Conservation (phyloP, 2,329 filamentous ascomycete genomes). For the Phaeosphaeria sp. region DNA sequence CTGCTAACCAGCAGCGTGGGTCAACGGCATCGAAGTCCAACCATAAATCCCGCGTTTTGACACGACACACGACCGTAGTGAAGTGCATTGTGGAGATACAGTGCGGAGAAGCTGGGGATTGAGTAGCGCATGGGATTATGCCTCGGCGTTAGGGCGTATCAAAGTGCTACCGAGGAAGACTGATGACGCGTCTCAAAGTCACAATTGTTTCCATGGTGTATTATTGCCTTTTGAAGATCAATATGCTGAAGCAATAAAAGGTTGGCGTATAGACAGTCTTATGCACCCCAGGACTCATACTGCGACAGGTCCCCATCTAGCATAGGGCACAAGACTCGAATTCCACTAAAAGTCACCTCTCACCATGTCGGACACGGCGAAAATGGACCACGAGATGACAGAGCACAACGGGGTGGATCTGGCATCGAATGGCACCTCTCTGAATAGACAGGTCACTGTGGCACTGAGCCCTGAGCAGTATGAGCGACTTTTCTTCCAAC, state of each 20-base stretch:
- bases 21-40: not conserved
- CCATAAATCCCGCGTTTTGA: not conserved
- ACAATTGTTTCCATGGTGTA: not conserved
- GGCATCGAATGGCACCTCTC: constrained; percentile 9
- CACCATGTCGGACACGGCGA: constrained; percentile 19
- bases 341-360: not conserved
- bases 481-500: constrained; percentile 32
- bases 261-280: not conserved
- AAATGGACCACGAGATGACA: constrained; percentile 21
- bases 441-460: constrained; percentile 29
- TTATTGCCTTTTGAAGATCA: too few species aligned
- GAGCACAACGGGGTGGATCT: constrained; percentile 18
- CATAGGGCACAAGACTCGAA: too few species aligned
- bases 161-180: not conserved
- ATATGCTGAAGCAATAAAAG: not conserved
- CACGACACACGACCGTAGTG: not conserved
- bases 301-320: too few species aligned
- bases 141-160: not conserved
- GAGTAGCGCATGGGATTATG: not conserved
- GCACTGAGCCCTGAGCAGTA: constrained; percentile 27
- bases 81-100: not conserved
- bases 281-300: not conserved
- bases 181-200: not conserved
- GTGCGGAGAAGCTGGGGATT: not conserved
- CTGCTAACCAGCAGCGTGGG: not conserved